Evolutionary conservation across 164 flowering plant genomes (phyloP).

Genomic region (Macadamia integrifolia): DNA sequence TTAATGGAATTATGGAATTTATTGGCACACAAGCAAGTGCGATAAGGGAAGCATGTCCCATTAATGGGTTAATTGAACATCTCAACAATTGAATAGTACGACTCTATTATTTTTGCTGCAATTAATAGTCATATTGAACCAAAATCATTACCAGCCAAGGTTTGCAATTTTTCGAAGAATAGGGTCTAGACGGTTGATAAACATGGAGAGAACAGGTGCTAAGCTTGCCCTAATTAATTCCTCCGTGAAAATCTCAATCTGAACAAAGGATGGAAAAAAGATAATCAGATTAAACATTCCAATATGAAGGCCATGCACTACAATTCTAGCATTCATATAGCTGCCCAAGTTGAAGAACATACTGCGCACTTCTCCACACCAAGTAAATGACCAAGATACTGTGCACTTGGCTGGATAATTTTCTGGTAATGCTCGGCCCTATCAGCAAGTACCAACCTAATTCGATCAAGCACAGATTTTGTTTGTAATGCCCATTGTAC

Average conservation of each 20-base stretch:
- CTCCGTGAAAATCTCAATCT: slow-evolving; percentile 31
- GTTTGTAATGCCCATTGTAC: slow-evolving; percentile 32
- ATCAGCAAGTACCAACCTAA: slow-evolving; percentile 18
- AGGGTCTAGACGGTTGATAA: slow-evolving; percentile 25
- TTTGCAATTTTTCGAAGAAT: slow-evolving; percentile 24
- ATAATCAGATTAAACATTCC: neutral
- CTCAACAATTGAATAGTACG: neutral
- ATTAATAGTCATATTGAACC: too few species aligned
- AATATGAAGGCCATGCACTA: neutral
- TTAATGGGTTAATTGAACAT: too few species aligned
- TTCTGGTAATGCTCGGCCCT: slow-evolving; percentile 23
- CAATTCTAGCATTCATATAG: neutral
- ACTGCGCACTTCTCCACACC: slow-evolving; percentile 31
- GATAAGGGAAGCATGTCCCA: neutral
- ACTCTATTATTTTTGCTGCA: too few species aligned
- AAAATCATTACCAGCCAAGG: slow-evolving; percentile 24
- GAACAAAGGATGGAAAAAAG: neutral
- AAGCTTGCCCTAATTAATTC: slow-evolving; percentile 27
- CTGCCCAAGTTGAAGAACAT: slow-evolving; percentile 7
- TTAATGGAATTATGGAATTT: neutral
- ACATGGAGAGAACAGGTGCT: slow-evolving; percentile 23
- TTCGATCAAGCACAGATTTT: slow-evolving; percentile 27
- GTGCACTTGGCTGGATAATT: slow-evolving; percentile 25
- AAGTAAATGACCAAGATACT: slow-evolving; percentile 27
- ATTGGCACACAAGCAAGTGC: neutral